These are phyloP conservation scores for Tricholoma matsutake DNA, from an alignment of 768 basidiomycete species.

Conservation along the genomic window DNA sequence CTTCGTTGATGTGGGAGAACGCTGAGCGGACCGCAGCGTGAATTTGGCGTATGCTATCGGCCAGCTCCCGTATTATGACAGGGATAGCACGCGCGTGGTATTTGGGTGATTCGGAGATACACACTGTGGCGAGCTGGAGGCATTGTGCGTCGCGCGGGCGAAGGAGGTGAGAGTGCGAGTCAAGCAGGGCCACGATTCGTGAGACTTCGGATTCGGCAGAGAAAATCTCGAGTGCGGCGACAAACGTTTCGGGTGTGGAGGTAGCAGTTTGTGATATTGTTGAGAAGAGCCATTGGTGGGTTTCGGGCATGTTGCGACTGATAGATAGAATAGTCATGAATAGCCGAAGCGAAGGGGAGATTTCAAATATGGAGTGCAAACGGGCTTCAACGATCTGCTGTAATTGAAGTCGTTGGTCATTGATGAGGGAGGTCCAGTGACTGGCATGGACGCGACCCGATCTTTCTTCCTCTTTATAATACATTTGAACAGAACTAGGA, in stretches of 20 bases:
- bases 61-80: slow-evolving; percentile 52
- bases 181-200: slow-evolving; percentile 40
- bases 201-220: slow-evolving; percentile 32
- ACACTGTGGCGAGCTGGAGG: slow-evolving; percentile 41
- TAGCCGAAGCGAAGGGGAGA: slow-evolving; percentile 45
- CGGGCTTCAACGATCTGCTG: slow-evolving; percentile 42
- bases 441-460: slow-evolving; percentile 35
- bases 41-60: slow-evolving; percentile 42
- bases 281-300: slow-evolving; percentile 32
- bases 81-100: slow-evolving; percentile 33
- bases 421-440: slow-evolving; percentile 51
- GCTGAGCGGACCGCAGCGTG: slow-evolving; percentile 39
- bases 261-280: slow-evolving; percentile 41
- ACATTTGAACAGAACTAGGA: not conserved
- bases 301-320: slow-evolving; percentile 29
- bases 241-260: slow-evolving; percentile 48
- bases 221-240: slow-evolving; percentile 54
- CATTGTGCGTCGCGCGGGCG: slow-evolving; percentile 52
- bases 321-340: slow-evolving; percentile 42
- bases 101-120: slow-evolving; percentile 29
- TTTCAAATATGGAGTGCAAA: slow-evolving; percentile 47
- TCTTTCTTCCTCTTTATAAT: slow-evolving; percentile 1
- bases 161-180: slow-evolving; percentile 49
- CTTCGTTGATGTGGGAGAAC: slow-evolving; percentile 47
- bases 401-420: slow-evolving; percentile 37